Percentiles rank a stretch among this genome's conserved stretches.
These are phyloP conservation scores for Chaetothyriales sp. DNA, from an alignment of 2,329 filamentous ascomycete genomes.

Conservation along the genomic window DNA sequence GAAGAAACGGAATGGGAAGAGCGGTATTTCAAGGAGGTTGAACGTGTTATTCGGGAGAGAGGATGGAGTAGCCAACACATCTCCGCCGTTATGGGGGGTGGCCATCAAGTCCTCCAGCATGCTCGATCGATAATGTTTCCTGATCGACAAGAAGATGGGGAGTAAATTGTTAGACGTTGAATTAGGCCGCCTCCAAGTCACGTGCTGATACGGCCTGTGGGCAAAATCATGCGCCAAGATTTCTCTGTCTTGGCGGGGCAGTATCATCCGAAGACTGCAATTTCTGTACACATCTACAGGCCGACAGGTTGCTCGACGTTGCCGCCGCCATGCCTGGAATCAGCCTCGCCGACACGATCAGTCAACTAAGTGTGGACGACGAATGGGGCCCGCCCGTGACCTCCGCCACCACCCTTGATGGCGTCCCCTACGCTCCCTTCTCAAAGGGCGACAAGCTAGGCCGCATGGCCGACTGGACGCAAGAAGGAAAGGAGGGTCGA, in stretches of 20 bases:
- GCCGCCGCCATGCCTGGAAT: slow-evolving; percentile 33
- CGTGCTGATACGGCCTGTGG: neutral
- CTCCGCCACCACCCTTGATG: slow-evolving; percentile 75
- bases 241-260: neutral
- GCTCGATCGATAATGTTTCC: neutral
- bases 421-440: slow-evolving; percentile 93
- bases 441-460: slow-evolving; percentile 98
- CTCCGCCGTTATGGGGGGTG: neutral
- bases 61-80: neutral
- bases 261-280: neutral
- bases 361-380: slow-evolving; percentile 57
- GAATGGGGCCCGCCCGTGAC: slow-evolving; percentile 79
- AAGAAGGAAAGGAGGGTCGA: slow-evolving; percentile 59
- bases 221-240: slow-evolving; percentile 1
- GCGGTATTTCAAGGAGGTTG: neutral
- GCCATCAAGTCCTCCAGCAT: neutral
- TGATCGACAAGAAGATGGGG: neutral
- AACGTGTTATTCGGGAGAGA: neutral
- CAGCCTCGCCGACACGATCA: slow-evolving; percentile 51
- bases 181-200: too few relatives aligned
- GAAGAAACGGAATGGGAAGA: neutral
- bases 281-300: neutral
- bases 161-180: too few relatives aligned
- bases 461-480: slow-evolving; percentile 97
- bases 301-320: neutral